phyloP scores from a whole-genome alignment of 192 early-diverging fungal species.

The Backusella circina region DNA sequence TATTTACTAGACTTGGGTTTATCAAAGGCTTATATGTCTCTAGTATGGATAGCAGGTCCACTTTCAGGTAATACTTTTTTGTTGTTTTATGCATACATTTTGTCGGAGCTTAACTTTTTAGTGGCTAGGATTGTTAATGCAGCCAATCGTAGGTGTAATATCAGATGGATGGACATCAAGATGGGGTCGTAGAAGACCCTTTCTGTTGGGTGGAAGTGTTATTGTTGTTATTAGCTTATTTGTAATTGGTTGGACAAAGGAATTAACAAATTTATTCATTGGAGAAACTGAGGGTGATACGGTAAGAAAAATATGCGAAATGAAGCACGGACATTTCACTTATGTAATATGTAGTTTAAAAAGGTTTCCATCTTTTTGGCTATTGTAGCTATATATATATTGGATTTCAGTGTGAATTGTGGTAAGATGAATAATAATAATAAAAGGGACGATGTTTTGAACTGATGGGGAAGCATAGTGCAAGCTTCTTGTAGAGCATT shows the following conservation, averaged over 20 bases:
- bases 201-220: slow-evolving; percentile 71
- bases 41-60: slow-evolving; percentile 94
- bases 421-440: slow-evolving; percentile 29
- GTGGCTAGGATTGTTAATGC: slow-evolving; percentile 60
- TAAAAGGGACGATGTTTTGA: not conserved
- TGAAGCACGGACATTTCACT: not conserved
- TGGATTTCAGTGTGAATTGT: slow-evolving; percentile 94
- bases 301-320: slow-evolving; percentile 23
- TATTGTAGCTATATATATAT: slow-evolving; percentile 76
- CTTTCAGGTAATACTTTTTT: slow-evolving; percentile 54
- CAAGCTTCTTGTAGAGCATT: slow-evolving; percentile 84
- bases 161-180: slow-evolving; percentile 74
- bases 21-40: slow-evolving; percentile 73
- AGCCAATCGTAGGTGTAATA: slow-evolving; percentile 80
- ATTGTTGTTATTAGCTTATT: slow-evolving; percentile 59
- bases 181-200: slow-evolving; percentile 82
- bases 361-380: slow-evolving; percentile 59
- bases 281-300: slow-evolving; percentile 14
- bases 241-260: slow-evolving; percentile 76
- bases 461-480: slow-evolving; percentile 38
- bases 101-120: not conserved
- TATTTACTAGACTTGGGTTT: slow-evolving; percentile 83
- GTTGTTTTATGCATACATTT: not conserved
- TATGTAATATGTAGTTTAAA: slow-evolving; percentile 18
- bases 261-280: slow-evolving; percentile 51